These are phyloP conservation scores for Solanum pinnatisectum DNA, from an alignment of 257 asterid genomes.

Conservation along the genomic window DNA sequence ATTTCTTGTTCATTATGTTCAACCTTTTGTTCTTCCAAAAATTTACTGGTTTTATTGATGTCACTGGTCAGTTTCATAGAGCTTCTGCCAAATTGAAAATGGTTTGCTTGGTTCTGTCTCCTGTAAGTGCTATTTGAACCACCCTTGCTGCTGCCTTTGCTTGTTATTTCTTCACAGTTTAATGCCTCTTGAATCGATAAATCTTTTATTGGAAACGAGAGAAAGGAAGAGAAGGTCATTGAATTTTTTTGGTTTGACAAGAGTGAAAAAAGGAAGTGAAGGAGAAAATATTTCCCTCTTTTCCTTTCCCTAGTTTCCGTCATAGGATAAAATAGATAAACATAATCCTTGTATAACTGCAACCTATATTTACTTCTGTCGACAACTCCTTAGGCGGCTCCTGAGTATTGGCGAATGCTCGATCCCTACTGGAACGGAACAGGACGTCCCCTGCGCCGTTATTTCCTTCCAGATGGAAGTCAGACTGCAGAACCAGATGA, in stretches of 20 bases:
- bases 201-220: not conserved
- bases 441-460: slow-evolving; percentile 45
- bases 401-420: slow-evolving; percentile 61
- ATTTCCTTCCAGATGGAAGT: slow-evolving; percentile 81
- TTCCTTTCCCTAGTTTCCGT: not conserved
- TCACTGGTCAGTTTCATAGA: not conserved
- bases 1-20: not conserved
- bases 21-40: not conserved
- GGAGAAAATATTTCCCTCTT: not conserved
- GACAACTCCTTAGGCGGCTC: slow-evolving; percentile 39
- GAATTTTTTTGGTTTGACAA: not conserved
- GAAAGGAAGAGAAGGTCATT: not conserved
- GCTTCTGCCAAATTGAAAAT: not conserved
- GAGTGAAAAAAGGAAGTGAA: not conserved
- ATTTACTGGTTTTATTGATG: not conserved
- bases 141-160: not conserved
- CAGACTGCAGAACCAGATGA: slow-evolving; percentile 56
- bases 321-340: not conserved
- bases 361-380: not conserved
- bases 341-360: not conserved
- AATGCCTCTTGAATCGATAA: not conserved
- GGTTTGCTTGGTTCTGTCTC: not conserved
- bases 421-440: slow-evolving; percentile 69
- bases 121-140: not conserved
- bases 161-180: not conserved